Percentiles rank a stretch among this genome's conserved stretches.
phyloP scores from a whole-genome alignment of 1,139 yeast genomes.

The Geotrichum restrictum region DNA sequence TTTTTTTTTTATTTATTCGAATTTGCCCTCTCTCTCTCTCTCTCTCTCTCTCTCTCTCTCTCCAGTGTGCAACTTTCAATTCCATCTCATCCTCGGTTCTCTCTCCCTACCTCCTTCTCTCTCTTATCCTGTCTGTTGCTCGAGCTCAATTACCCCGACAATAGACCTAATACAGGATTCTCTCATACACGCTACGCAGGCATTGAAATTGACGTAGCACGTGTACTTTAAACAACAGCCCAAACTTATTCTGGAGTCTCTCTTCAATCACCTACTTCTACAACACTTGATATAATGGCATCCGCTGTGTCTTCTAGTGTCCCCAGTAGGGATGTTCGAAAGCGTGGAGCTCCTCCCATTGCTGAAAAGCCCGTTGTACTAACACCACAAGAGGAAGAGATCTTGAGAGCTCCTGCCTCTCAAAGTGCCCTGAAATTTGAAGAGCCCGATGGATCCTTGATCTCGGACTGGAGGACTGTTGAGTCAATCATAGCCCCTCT shows the following conservation, averaged over 20 bases:
- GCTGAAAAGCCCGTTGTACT: constrained; percentile 2
- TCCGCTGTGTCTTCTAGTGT: constrained; percentile 22
- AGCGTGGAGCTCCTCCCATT: constrained; percentile 13
- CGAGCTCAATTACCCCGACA: background rate
- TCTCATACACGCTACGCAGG: background rate
- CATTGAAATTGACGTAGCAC: background rate
- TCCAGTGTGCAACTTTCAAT: constrained; percentile 9
- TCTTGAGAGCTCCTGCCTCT: constrained; percentile 7
- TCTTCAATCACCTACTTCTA: no score
- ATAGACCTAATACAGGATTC: background rate
- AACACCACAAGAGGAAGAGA: constrained; percentile 12
- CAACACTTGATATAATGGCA: constrained; percentile 19
- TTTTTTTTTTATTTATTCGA: no score
- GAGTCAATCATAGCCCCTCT: constrained; percentile 54
- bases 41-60: background rate
- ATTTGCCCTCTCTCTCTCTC: no score
- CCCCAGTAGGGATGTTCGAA: constrained; percentile 20
- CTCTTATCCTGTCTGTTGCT: background rate
- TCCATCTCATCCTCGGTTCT: constrained; percentile 3
- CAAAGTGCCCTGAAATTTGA: background rate
- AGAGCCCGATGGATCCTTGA: constrained; percentile 21
- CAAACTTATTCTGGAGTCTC: no score
- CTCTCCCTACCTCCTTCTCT: background rate
- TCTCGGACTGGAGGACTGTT: constrained; percentile 29
- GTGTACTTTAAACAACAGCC: background rate